Conservation (phyloP, 2,329 filamentous ascomycete species). For the Bisporella sp. region DNA sequence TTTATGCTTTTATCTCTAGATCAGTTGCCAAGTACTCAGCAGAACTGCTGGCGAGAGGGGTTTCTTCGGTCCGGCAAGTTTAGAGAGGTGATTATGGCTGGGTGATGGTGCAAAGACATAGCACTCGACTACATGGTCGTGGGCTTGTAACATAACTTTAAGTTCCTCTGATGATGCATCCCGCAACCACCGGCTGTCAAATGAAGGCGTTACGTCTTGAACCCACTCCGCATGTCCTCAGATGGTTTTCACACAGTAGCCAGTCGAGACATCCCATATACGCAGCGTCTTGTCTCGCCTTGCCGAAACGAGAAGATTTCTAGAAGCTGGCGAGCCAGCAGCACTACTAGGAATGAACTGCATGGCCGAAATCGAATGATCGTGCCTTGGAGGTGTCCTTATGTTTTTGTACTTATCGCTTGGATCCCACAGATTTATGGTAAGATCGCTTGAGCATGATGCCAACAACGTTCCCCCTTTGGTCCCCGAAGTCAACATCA, state of each 20-base stretch:
- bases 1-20: conserved; percentile 86
- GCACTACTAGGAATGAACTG: conserved; percentile 82
- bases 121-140: conserved; percentile 82
- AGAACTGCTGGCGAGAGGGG: conserved; percentile 65
- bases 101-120: conserved; percentile 77
- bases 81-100: conserved; percentile 67
- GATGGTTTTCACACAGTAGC: conserved; percentile 88
- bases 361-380: conserved; percentile 84
- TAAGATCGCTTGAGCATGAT: conserved; percentile 67
- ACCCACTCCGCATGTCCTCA: conserved; percentile 85
- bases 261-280: conserved; percentile 90
- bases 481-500: conserved; percentile 90
- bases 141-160: conserved; percentile 74
- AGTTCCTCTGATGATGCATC: conserved; percentile 68
- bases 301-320: conserved; percentile 79
- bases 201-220: conserved; percentile 75
- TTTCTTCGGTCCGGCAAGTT: conserved; percentile 77
- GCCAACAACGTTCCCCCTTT: conserved; percentile 69
- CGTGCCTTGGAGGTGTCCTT: conserved; percentile 80
- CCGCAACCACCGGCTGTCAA: conserved; percentile 79
- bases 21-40: conserved; percentile 85
- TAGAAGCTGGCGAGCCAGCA: conserved; percentile 68
- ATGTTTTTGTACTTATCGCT: conserved; percentile 93
- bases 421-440: conserved; percentile 93
- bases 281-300: conserved; percentile 78